Conservation (phyloP, 768 basidiomycete genomes). For the Boletus rubroflammeus region DNA sequence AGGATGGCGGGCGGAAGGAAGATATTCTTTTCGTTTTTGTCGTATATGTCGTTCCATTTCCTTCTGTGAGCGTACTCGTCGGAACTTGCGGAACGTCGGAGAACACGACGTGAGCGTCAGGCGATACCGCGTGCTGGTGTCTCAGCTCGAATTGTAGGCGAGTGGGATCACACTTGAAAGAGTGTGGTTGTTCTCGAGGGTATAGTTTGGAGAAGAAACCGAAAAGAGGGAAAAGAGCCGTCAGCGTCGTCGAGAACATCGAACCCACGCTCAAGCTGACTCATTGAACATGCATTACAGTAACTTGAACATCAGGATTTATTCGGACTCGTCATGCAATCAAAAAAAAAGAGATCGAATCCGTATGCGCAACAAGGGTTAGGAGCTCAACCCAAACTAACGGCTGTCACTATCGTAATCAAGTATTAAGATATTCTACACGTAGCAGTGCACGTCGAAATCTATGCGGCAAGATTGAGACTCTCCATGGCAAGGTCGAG, state of each 20-base stretch:
- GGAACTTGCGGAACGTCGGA: conserved; percentile 39
- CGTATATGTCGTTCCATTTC: conserved; percentile 30
- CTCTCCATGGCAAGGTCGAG: conserved; percentile 64
- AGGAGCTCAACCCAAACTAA: not conserved
- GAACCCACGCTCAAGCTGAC: conserved; percentile 10
- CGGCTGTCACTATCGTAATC: conserved; percentile 1
- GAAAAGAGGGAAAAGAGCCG: conserved; percentile 45
- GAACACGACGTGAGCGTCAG: conserved; percentile 49
- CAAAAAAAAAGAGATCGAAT: too few species aligned
- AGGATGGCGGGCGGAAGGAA: conserved; percentile 47
- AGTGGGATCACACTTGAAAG: not conserved
- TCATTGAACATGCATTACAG: too few species aligned
- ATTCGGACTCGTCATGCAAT: too few species aligned
- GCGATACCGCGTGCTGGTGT: conserved; percentile 56
- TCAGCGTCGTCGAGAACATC: conserved; percentile 43
- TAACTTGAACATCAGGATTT: too few species aligned
- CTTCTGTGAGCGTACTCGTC: conserved; percentile 5
- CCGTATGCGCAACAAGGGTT: conserved; percentile 4
- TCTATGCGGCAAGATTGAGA: conserved; percentile 31
- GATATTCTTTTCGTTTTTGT: conserved; percentile 37
- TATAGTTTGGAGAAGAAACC: conserved; percentile 15
- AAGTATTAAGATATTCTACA: conserved; percentile 16
- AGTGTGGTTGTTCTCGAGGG: not conserved
- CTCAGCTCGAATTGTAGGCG: conserved; percentile 53
- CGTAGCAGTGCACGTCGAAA: not conserved